Evolutionary conservation across 1,139 yeast species (phyloP).

Genomic region (Saccharomyces hybrid): DNA sequence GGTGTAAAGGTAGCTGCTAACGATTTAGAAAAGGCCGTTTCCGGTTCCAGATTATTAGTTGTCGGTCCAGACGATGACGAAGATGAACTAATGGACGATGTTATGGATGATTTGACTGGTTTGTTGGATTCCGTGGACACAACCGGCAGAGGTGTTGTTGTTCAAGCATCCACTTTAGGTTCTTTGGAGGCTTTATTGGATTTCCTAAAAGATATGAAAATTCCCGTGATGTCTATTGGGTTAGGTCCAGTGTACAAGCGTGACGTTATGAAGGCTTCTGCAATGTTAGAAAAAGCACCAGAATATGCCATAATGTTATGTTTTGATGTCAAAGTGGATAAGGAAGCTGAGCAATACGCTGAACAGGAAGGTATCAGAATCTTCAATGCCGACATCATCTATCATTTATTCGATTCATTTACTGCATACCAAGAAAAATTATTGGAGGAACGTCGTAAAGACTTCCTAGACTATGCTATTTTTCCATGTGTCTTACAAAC

Average conservation of each 20-base stretch:
- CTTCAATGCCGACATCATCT: slow-evolving; percentile 92
- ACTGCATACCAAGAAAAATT: slow-evolving; percentile 85
- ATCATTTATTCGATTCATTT: slow-evolving; percentile 91
- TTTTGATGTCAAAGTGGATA: slow-evolving; percentile 94
- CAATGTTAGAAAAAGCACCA: slow-evolving; percentile 95
- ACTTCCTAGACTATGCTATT: slow-evolving; percentile 79
- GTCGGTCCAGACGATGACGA: slow-evolving; percentile 98
- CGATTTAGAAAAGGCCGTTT: slow-evolving; percentile 96
- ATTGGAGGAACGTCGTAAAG: slow-evolving; percentile 84
- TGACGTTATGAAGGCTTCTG: slow-evolving; percentile 94
- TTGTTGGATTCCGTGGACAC: slow-evolving; percentile 90
- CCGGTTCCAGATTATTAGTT: slow-evolving; percentile 92
- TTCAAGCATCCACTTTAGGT: slow-evolving; percentile 97
- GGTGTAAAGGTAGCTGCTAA: slow-evolving; percentile 98
- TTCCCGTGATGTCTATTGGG: slow-evolving; percentile 97
- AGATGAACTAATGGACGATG: slow-evolving; percentile 95
- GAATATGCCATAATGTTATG: slow-evolving; percentile 95
- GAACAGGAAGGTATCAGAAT: slow-evolving; percentile 85
- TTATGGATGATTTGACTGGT: slow-evolving; percentile 97
- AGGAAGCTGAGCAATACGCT: slow-evolving; percentile 97
- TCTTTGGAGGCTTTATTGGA: slow-evolving; percentile 94
- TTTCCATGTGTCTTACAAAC: slow-evolving; percentile 95
- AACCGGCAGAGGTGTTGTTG: slow-evolving; percentile 93
- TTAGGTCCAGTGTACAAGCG: slow-evolving; percentile 96
- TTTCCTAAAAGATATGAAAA: slow-evolving; percentile 96